These are phyloP conservation scores for Solanum lycopersicoides DNA, from an alignment of 257 asterid genomes.

Conservation along the genomic window DNA sequence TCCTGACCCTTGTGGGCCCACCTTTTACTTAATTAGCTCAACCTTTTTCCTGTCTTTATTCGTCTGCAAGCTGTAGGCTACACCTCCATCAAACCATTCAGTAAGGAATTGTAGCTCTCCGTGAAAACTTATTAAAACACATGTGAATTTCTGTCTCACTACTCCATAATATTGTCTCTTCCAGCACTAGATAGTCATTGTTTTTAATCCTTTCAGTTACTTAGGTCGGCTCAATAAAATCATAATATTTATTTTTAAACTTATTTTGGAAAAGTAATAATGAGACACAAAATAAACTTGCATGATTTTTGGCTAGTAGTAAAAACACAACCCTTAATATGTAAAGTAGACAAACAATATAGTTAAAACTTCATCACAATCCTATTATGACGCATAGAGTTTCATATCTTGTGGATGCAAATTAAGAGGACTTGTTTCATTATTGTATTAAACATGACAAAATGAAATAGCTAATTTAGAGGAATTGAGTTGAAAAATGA, in stretches of 20 bases:
- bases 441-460: neutral
- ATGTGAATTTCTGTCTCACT: neutral
- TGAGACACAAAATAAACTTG: neutral
- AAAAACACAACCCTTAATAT: neutral
- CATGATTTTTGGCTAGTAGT: neutral
- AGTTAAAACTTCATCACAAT: neutral
- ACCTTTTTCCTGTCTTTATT: neutral
- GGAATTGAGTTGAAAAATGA: neutral
- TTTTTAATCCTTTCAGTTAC: neutral
- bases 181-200: too few relatives aligned
- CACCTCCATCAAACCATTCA: neutral
- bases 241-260: too few relatives aligned
- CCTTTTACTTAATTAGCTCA: neutral
- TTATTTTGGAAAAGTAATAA: neutral
- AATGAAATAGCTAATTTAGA: neutral
- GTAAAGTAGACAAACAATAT: neutral
- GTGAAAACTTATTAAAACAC: neutral
- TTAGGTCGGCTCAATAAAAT: neutral
- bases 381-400: neutral
- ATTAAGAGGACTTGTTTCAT: neutral
- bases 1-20: neutral
- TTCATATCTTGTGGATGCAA: neutral
- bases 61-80: neutral
- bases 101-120: neutral
- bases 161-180: neutral